Evolutionary conservation across 257 asterid genomes (phyloP).

Genomic region (Agastache rugosa): DNA sequence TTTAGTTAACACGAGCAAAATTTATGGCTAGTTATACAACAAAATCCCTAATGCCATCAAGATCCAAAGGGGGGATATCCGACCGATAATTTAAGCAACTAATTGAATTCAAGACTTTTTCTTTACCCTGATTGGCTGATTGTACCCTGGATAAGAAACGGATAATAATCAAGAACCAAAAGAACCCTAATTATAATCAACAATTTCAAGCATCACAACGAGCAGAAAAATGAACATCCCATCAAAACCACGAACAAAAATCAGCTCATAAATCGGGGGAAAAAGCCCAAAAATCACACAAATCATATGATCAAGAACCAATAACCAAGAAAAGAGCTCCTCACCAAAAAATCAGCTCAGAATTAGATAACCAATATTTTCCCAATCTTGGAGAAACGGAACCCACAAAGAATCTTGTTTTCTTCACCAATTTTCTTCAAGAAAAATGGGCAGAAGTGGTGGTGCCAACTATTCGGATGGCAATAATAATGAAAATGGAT

Average conservation of each 20-base stretch:
- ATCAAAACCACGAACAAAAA: constrained; percentile 22
- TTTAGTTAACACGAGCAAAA: constrained; percentile 14
- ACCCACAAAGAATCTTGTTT: constrained; percentile 22
- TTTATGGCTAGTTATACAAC: neutral
- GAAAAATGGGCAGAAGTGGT: constrained; percentile 33
- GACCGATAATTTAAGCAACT: constrained; percentile 10
- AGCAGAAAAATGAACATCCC: constrained; percentile 16
- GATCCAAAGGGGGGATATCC: constrained; percentile 29
- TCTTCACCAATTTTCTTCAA: neutral
- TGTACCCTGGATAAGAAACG: neutral
- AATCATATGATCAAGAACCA: constrained; percentile 33
- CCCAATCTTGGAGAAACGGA: constrained; percentile 18
- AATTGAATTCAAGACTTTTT: neutral
- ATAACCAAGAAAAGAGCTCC: constrained; percentile 17
- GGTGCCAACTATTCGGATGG: constrained; percentile 35
- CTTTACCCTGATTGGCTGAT: neutral
- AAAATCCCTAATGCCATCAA: too few relatives aligned
- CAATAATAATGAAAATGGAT: constrained; percentile 44
- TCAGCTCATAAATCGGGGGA: constrained; percentile 6
- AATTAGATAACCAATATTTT: constrained; percentile 38
- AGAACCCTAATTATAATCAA: neutral
- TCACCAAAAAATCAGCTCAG: constrained; percentile 47
- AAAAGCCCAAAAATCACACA: constrained; percentile 35
- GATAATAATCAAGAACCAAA: constrained; percentile 24
- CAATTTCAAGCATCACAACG: constrained; percentile 30